Base-by-base conservation (phyloP, 2,329 filamentous ascomycete genomes). In the Chrysoporthe deuterocubensis region DNA sequence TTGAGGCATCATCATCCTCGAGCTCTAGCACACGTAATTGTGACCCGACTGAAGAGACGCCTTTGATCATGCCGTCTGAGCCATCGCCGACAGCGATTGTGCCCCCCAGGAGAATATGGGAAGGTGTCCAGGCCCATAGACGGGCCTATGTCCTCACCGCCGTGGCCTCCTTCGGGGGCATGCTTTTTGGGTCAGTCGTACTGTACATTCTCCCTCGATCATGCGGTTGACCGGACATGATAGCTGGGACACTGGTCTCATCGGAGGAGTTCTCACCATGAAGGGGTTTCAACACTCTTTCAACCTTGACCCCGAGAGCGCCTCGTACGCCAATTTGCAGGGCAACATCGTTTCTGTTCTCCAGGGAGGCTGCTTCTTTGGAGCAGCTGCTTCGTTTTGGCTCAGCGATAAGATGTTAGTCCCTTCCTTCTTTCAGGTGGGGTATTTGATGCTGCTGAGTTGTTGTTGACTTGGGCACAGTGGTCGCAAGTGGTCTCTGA, bases 381-480 rank as follows among this genome's bases (percentile, higher is more conserved):
- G 65, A 13, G 69, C 65, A 18, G 67, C 64, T 11, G 54, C 65
- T 21, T 69, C 65, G 4, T 82, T 84, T 62, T 78, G 82, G 0
- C 80, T 79, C 61, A 80, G 90, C 81, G 81, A 89, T 79, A 89
- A 86, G 11, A 80, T 85, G 50, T 62, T 16, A 4, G 59, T 44
- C 21, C 14, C 26, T n/a, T 11, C 18, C 21, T 21, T 5, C 16
- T 8, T 21, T 42, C 8, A 7, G n/a, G 13, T 37, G 42, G 18
- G 9, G 26, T 37, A 40, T 48, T 6, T 34, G 16, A n/a, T n/a
- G 4, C n/a, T 32, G 5, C 14, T 13, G 21, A 7, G 18, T 13
- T 37, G 3, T 54, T 42, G 6, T 9, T 43, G 34, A 58, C 46
- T 34, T 26, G 13, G 34, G 7, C 21, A 18, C 56, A 67, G 65